A percentile compares a stretch with the other conserved stretches of the same genome.
These are phyloP conservation scores for Syzygium syzygioides DNA, from an alignment of 441 rosid species.

Conservation along the genomic window DNA sequence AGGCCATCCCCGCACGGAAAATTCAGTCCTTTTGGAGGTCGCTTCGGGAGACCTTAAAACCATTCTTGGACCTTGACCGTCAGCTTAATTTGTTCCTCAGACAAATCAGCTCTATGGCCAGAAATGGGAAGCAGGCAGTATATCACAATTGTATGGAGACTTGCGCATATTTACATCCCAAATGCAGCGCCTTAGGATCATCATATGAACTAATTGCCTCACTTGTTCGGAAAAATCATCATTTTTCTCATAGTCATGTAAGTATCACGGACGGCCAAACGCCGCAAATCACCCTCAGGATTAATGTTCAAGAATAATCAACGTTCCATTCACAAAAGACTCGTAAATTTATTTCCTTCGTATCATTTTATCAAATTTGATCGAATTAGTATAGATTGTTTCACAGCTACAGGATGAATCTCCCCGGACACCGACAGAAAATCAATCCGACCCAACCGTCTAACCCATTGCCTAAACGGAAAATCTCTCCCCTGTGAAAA, in stretches of 20 bases:
- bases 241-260: background rate
- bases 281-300: background rate
- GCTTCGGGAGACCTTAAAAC: fast-evolving
- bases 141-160: background rate
- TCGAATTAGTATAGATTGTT: too few species aligned
- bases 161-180: background rate
- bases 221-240: background rate
- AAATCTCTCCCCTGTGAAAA: background rate
- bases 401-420: background rate
- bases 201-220: background rate
- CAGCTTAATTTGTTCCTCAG: background rate
- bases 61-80: background rate
- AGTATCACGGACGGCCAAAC: too few species aligned
- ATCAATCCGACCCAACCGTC: background rate
- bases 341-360: background rate
- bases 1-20: background rate
- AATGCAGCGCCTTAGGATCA: background rate
- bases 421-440: background rate
- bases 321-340: background rate
- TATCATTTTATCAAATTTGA: background rate
- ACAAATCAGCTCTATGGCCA: background rate
- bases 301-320: background rate
- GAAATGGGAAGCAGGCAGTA: background rate
- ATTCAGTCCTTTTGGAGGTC: background rate
- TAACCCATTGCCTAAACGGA: background rate